Conservation (phyloP, 495 filamentous ascomycete species). For the Chaetomium fimeti region DNA sequence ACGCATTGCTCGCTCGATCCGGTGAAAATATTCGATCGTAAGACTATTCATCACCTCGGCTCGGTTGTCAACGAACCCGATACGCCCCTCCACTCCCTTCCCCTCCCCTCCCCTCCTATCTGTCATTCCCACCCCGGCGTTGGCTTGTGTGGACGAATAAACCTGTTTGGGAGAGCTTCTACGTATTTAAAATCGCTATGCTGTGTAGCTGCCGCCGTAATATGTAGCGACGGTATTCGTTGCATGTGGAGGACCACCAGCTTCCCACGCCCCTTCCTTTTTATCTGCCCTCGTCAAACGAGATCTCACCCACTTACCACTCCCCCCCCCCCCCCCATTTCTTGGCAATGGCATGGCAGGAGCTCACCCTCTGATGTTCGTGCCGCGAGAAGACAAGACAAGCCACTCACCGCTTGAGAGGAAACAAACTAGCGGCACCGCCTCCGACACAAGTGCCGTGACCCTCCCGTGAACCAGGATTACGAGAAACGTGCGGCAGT, state of each 20-base stretch:
- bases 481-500: conserved; percentile 6
- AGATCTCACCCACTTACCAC: not conserved
- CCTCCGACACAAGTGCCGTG: conserved; percentile 13
- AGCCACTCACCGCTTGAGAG: conserved; percentile 19
- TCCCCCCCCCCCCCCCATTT: not conserved
- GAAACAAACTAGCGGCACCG: conserved; percentile 19
- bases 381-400: not conserved
- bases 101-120: too few species aligned
- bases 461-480: not conserved
- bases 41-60: not conserved
- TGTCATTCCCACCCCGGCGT: too few species aligned
- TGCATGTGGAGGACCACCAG: not conserved
- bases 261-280: not conserved
- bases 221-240: not conserved
- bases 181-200: not conserved
- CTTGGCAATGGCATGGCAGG: conserved; percentile 14
- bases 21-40: not conserved
- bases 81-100: too few species aligned
- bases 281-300: not conserved
- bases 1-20: conserved; percentile 19
- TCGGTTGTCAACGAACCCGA: too few species aligned
- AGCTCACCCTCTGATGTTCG: not conserved
- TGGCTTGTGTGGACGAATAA: too few species aligned
- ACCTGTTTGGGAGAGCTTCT: too few species aligned
- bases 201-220: not conserved